Conservation (phyloP, 2,329 filamentous ascomycete genomes). For the Paraphaeosphaeria minitans region DNA sequence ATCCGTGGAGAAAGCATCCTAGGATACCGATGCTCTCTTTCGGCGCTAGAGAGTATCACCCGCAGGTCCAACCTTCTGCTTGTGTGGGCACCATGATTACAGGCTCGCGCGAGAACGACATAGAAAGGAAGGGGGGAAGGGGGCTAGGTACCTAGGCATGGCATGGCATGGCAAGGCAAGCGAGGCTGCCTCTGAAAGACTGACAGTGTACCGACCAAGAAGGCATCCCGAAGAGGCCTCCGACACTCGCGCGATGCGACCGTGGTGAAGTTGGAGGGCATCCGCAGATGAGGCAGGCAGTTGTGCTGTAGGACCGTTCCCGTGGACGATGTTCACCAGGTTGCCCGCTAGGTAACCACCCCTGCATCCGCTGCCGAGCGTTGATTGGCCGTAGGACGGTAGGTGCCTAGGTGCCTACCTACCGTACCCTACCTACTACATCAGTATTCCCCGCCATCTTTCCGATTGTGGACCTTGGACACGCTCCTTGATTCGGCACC, state of each 20-base stretch:
- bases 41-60: neutral
- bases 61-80: conserved; percentile 1
- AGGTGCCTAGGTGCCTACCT: no score
- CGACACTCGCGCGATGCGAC: neutral
- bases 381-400: neutral
- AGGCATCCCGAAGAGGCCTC: neutral
- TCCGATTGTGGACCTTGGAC: neutral
- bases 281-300: conserved; percentile 6
- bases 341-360: neutral
- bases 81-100: neutral
- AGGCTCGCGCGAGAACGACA: conserved; percentile 5
- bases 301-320: conserved; percentile 2
- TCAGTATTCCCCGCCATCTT: neutral
- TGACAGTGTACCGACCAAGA: neutral
- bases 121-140: neutral
- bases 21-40: neutral
- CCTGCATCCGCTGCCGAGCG: neutral
- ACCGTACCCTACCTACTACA: no score
- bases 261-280: conserved; percentile 19
- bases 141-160: no score
- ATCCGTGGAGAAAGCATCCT: neutral
- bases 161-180: no score
- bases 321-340: neutral
- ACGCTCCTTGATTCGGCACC: neutral
- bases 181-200: neutral